phyloP scores from a whole-genome alignment of 108 stramenopile species.

The Asterionellopsis glacialis region DNA sequence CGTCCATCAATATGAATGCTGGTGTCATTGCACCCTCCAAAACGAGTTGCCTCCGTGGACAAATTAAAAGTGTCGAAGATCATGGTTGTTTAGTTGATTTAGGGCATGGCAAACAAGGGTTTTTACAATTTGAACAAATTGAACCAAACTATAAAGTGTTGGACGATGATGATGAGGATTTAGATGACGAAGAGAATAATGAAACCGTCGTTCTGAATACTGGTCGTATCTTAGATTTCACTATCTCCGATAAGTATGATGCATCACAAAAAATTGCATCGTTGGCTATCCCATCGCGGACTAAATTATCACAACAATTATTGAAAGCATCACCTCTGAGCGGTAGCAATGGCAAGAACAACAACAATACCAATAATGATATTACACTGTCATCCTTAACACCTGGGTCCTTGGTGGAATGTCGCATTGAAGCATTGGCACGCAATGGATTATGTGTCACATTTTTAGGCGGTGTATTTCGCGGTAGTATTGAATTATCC shows the following conservation, averaged over 20 bases:
- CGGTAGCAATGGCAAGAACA: too few relatives aligned
- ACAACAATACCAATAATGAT: too few relatives aligned
- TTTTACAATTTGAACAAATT: constrained; percentile 64
- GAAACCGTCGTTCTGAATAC: background rate
- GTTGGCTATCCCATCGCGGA: constrained; percentile 23
- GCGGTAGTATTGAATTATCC: constrained; percentile 65
- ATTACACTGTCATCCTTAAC: constrained; percentile 34
- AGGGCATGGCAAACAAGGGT: constrained; percentile 42
- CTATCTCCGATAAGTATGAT: background rate
- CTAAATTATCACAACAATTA: constrained; percentile 18
- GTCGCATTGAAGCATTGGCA: constrained; percentile 61
- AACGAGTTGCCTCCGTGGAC: constrained; percentile 37
- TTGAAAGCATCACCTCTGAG: constrained; percentile 2
- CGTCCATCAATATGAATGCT: constrained; percentile 58
- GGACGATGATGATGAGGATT: constrained; percentile 19
- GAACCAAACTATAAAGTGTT: constrained; percentile 15
- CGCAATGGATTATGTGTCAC: constrained; percentile 79
- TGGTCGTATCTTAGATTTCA: constrained; percentile 14
- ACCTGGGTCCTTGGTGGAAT: constrained; percentile 67
- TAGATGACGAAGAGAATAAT: constrained; percentile 17
- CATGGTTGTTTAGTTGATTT: constrained; percentile 81
- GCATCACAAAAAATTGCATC: constrained; percentile 12
- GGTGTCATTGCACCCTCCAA: too few relatives aligned
- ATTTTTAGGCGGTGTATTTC: constrained; percentile 66
- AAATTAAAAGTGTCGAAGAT: constrained; percentile 64